Evolutionary conservation across 768 basidiomycete genomes (phyloP), one percentile per base, ranked within the genome.

Genomic region (Amanita fuliginea): DNA sequence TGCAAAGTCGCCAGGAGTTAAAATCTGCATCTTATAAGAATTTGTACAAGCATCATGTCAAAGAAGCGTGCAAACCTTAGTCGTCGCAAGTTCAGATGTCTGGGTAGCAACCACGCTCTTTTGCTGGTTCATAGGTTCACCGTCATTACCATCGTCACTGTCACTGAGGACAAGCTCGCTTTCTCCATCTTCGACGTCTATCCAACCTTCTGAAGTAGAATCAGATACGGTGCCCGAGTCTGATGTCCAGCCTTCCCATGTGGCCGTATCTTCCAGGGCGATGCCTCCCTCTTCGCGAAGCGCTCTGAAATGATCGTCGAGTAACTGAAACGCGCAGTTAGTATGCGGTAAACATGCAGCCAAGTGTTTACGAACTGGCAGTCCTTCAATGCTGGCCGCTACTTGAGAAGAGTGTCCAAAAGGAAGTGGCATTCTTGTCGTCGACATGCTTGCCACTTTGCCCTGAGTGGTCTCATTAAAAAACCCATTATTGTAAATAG

Each of bases 1-100:
- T 0, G 87, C 87, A 61, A 97, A 99, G 64, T 99, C 96, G 26
- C 93, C 93, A 0, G 96, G 96, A 0, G 96, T 98, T 37, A 98
- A 78, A 58, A 99, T 98, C 92, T 96, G 51, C 9, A 28, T 22
- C 37, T 36, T 40, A 37, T n/a, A 46, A 21, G 18, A 43, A 32
- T 14, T 26, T 42, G 35, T 43, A 36, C 18, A 49, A 22, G 51
- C 11, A 13, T 4, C 13, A 10, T 35, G 41, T 14, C 47, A 40
- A 44, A 34, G 26, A 19, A 36, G 22, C 3, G 26, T 42, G n/a
- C 51, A 57, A 49, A 85, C 91, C 69, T 92, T 92, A 21, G 86
- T 85, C 4, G 83, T 91, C 1, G 86, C 86, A 43, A 93, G 66
- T 0, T 77, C 81, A 22, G 86, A 86, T 53, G 74, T 61, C 21